A percentile compares a stretch with the other conserved stretches of the same genome.
phyloP scores from a whole-genome alignment of 169 alveolate genomes.

The Toxoplasma gondii region DNA sequence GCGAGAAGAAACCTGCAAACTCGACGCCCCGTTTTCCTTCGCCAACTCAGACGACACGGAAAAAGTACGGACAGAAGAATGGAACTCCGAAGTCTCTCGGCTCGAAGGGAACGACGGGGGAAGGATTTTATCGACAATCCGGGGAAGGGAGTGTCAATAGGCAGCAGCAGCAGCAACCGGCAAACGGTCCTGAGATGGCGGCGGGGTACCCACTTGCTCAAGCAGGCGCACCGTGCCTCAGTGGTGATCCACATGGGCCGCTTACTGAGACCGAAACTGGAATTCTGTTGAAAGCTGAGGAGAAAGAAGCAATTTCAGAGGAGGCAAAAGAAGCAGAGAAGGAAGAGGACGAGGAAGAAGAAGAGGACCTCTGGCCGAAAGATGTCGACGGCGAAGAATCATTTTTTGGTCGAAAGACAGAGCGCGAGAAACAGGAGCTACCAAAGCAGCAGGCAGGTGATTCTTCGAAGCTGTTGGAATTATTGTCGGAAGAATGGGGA shows the following conservation, averaged over 20 bases:
- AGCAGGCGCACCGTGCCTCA: not conserved
- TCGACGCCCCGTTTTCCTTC: not conserved
- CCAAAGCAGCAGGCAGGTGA: not conserved
- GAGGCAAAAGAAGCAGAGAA: not conserved
- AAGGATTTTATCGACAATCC: not conserved
- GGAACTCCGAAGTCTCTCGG: not conserved
- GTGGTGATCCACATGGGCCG: not conserved
- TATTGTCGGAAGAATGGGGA: too few species aligned
- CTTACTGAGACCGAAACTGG: not conserved
- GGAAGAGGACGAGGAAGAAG: slow-evolving; percentile 37
- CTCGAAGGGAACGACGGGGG: not conserved
- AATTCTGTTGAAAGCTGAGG: not conserved
- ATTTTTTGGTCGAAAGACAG: not conserved
- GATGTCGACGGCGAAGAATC: slow-evolving; percentile 37
- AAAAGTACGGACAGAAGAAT: not conserved
- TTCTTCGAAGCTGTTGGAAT: too few species aligned
- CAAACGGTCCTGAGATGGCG: not conserved
- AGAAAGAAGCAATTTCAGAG: not conserved
- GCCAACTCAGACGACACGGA: not conserved
- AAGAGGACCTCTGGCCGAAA: slow-evolving; percentile 1
- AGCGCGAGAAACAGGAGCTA: not conserved
- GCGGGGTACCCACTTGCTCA: not conserved
- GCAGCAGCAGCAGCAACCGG: not conserved
- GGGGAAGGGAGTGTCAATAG: not conserved
- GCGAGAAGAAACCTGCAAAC: not conserved